A percentile compares a stretch with the other conserved stretches of the same genome.
These are phyloP conservation scores for Raffaelea ambrosiae DNA, from an alignment of 2,329 filamentous ascomycete species.

Conservation along the genomic window DNA sequence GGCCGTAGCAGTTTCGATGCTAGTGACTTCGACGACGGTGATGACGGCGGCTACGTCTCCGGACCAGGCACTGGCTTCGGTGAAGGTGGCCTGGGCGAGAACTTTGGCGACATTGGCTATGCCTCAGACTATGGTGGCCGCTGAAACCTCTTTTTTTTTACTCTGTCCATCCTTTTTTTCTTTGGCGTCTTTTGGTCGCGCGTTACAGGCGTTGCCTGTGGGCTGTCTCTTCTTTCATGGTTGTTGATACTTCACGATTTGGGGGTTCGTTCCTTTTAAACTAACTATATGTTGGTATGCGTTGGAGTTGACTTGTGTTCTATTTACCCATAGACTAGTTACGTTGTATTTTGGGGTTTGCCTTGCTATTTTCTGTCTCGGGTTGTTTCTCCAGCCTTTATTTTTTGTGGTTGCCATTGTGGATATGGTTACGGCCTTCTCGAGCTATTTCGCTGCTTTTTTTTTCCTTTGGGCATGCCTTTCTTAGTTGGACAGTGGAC, in stretches of 20 bases:
- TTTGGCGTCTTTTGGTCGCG: neutral
- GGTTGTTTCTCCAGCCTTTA: too few relatives aligned
- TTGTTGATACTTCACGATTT: neutral
- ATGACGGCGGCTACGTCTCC: conserved; percentile 60
- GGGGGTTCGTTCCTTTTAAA: neutral
- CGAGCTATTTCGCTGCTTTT: too few relatives aligned
- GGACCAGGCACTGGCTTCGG: conserved; percentile 52
- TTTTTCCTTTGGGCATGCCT: too few relatives aligned
- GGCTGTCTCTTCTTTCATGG: neutral
- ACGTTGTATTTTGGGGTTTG: too few relatives aligned
- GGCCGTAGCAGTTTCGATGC: conserved; percentile 76
- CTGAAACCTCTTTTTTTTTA: conserved; percentile 9
- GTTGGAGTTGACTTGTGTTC: too few relatives aligned
- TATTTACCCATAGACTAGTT: too few relatives aligned
- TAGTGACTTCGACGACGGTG: conserved; percentile 67
- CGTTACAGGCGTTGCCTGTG: neutral
- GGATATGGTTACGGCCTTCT: too few relatives aligned
- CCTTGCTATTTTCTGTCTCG: too few relatives aligned
- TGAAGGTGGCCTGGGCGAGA: conserved; percentile 46
- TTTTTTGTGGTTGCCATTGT: too few relatives aligned
- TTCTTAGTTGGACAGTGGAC: too few relatives aligned
- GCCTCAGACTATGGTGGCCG: conserved; percentile 44
- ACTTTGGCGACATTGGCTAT: conserved; percentile 46
- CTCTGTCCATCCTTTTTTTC: neutral
- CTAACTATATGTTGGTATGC: too few relatives aligned